A percentile compares a stretch with the other conserved stretches of the same genome.
Conservation (phyloP, 1,284 basidiomycete species). For the Wolfiporia cocos region DNA sequence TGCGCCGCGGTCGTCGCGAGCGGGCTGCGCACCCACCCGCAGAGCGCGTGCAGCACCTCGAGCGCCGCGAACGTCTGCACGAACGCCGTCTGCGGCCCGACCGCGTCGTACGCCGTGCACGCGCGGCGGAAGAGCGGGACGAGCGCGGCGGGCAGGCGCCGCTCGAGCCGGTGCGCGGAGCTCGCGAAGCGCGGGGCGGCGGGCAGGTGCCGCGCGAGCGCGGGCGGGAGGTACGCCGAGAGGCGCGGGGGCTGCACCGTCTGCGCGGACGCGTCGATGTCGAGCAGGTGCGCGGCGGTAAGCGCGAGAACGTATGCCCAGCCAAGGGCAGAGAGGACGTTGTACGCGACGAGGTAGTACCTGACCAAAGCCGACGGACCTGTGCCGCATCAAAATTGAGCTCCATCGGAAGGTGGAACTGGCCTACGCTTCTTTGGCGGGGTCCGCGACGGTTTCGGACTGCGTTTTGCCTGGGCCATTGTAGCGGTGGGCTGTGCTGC, state of each 20-base stretch:
- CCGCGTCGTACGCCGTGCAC: slow-evolving; percentile 44
- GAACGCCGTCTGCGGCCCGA: slow-evolving; percentile 61
- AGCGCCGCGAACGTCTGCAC: slow-evolving; percentile 81
- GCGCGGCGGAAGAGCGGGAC: slow-evolving; percentile 24
- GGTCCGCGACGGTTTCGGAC: not conserved
- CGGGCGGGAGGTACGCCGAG: slow-evolving; percentile 9
- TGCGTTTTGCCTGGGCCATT: not conserved
- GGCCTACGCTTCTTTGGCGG: too few species aligned
- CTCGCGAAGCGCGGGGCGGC: slow-evolving; percentile 14
- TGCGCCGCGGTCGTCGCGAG: slow-evolving; percentile 82
- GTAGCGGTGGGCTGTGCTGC: not conserved
- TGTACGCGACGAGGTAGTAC: slow-evolving; percentile 77
- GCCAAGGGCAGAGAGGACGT: slow-evolving; percentile 62
- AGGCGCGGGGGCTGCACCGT: slow-evolving; percentile 13
- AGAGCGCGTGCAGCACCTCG: slow-evolving; percentile 77
- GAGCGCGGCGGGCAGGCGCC: slow-evolving; percentile 26
- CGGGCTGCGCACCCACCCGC: slow-evolving; percentile 84
- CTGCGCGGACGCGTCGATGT: slow-evolving; percentile 26
- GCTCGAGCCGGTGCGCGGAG: slow-evolving; percentile 12
- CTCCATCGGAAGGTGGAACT: too few species aligned
- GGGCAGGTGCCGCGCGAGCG: slow-evolving; percentile 12
- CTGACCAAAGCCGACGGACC: slow-evolving; percentile 28
- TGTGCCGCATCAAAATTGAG: slow-evolving; percentile 1
- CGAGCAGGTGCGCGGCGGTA: slow-evolving; percentile 44
- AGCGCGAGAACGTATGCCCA: slow-evolving; percentile 69